A percentile compares a stretch with the other conserved stretches of the same genome.
Evolutionary conservation across 192 early-diverging fungal species (phyloP).

Genomic region (Phlyctochytrium arcticum): DNA sequence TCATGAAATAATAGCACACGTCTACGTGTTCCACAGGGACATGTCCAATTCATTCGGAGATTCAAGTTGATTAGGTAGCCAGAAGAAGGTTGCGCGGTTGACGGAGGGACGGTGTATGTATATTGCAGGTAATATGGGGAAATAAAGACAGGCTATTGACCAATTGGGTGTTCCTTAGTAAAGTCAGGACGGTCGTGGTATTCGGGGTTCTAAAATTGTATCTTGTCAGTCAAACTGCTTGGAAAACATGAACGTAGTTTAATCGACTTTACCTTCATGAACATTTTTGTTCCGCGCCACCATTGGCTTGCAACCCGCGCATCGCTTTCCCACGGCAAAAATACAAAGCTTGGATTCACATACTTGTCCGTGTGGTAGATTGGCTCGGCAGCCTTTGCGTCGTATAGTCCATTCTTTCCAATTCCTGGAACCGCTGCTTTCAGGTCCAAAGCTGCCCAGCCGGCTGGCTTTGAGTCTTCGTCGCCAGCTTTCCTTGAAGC

Average conservation of each 20-base stretch:
- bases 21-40: too few relatives aligned
- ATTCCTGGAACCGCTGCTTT: constrained; percentile 48
- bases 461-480: constrained; percentile 58
- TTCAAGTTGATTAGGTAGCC: too few relatives aligned
- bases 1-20: too few relatives aligned
- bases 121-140: too few relatives aligned
- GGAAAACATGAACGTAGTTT: not conserved
- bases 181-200: constrained; percentile 38
- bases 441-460: constrained; percentile 40
- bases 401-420: constrained; percentile 41
- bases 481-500: too few relatives aligned
- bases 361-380: constrained; percentile 90
- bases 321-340: constrained; percentile 50
- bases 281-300: constrained; percentile 53
- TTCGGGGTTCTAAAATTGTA: constrained; percentile 26
- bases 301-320: constrained; percentile 40
- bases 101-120: too few relatives aligned
- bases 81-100: too few relatives aligned
- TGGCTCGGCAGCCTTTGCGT: constrained; percentile 72
- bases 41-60: too few relatives aligned
- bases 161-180: constrained; percentile 33
- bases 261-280: constrained; percentile 31
- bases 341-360: constrained; percentile 61
- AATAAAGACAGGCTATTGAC: too few relatives aligned
- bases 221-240: not conserved